phyloP scores from a whole-genome alignment of 2,329 filamentous ascomycete genomes.

The Thelonectria olida region DNA sequence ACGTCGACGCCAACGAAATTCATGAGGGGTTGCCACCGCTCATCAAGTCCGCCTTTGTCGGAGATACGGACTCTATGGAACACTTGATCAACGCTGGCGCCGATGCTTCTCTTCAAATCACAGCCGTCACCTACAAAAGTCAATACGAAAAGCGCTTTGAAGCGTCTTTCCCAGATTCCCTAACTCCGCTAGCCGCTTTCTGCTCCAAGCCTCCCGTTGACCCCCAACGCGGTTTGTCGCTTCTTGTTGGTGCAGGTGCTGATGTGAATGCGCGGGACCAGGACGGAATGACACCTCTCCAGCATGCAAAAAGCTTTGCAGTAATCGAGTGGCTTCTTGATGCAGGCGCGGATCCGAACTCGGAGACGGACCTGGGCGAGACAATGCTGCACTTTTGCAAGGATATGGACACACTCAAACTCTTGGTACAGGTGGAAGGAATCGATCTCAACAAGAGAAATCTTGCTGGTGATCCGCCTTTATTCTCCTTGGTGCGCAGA shows the following conservation, averaged over 20 bases:
- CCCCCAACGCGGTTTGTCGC: neutral
- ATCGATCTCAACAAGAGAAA: slow-evolving; percentile 2
- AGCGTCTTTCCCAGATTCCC: neutral
- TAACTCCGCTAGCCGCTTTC: neutral
- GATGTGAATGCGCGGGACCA: neutral
- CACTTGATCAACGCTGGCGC: neutral
- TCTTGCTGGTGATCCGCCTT: neutral
- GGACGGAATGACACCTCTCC: neutral
- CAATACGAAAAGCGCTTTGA: too few species aligned
- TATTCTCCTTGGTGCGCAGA: neutral
- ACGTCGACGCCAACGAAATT: neutral
- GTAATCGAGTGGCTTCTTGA: neutral
- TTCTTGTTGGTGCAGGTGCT: slow-evolving; percentile 3
- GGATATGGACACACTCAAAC: neutral
- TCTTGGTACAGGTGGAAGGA: neutral
- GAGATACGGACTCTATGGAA: neutral
- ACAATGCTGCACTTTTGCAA: neutral
- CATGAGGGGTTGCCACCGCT: neutral
- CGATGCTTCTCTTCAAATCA: neutral
- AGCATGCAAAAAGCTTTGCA: neutral
- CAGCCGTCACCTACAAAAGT: too few species aligned
- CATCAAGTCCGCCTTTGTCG: neutral
- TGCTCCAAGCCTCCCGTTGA: neutral
- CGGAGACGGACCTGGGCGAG: neutral
- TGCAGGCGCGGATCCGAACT: slow-evolving; percentile 3